Evolutionary conservation across 2,329 filamentous ascomycete genomes (phyloP).

Genomic region (Sporothrix schenckii): DNA sequence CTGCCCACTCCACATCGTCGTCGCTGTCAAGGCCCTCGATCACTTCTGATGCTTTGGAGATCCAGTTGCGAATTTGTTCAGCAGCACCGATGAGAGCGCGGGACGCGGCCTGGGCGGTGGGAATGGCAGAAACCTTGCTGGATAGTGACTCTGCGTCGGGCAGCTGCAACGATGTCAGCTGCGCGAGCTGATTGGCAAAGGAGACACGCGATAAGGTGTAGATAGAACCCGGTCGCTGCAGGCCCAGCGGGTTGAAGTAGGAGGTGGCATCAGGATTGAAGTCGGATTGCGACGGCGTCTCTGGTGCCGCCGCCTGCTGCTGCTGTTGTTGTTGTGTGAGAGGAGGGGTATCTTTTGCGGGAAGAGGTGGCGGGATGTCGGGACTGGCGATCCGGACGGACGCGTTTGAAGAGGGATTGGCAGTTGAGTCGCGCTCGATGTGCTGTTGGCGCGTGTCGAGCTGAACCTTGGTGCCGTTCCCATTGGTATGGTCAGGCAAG

Average conservation of each 20-base stretch:
- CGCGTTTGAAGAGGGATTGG: slow-evolving; percentile 1
- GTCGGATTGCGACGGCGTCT: slow-evolving; percentile 43
- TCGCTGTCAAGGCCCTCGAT: slow-evolving; percentile 88
- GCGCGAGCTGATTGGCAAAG: slow-evolving; percentile 89
- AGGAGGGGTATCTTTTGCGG: slow-evolving; percentile 58
- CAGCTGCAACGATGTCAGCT: slow-evolving; percentile 85
- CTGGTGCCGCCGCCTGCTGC: slow-evolving; percentile 23
- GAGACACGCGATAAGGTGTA: slow-evolving; percentile 91
- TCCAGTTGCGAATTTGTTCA: slow-evolving; percentile 93
- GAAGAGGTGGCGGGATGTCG: slow-evolving; percentile 48
- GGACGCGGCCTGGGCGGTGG: slow-evolving; percentile 80
- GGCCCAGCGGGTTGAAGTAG: slow-evolving; percentile 68
- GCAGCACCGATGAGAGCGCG: slow-evolving; percentile 82
- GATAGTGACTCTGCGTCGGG: slow-evolving; percentile 84
- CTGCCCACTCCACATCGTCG: slow-evolving; percentile 97
- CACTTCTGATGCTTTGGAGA: slow-evolving; percentile 86
- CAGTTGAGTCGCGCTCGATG: slow-evolving; percentile 51
- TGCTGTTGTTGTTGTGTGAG: slow-evolving; percentile 37
- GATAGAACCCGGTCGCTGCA: slow-evolving; percentile 78
- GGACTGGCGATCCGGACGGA: background rate
- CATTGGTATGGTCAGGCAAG: slow-evolving; percentile 69
- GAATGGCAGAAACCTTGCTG: slow-evolving; percentile 79
- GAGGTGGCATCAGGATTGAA: slow-evolving; percentile 57
- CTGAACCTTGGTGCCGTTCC: slow-evolving; percentile 67
- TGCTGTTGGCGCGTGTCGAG: slow-evolving; percentile 61